Percentiles rank a stretch among this genome's conserved stretches.
Conservation (phyloP, 148 eudicot species). For the Selenicereus undatus region DNA sequence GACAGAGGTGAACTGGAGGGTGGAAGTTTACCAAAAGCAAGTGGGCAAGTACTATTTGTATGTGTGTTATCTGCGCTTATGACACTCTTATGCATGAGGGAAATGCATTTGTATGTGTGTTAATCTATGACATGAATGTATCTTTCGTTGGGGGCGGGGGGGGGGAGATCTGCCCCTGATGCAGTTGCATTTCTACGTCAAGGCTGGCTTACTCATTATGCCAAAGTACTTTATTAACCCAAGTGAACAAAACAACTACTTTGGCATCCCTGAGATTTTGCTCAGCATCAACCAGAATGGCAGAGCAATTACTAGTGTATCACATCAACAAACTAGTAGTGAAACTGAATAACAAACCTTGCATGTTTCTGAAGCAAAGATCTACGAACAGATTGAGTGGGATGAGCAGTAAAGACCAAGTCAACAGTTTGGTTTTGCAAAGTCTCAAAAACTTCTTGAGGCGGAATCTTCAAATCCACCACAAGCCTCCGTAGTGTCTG, state of each 20-base stretch:
- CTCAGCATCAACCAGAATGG: neutral
- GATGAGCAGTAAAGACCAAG: conserved; percentile 81
- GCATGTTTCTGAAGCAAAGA: conserved; percentile 92
- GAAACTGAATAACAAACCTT: conserved; percentile 40
- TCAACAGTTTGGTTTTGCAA: conserved; percentile 85
- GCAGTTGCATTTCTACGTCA: neutral
- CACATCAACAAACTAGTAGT: neutral
- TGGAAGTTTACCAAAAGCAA: no score
- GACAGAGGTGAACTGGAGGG: neutral
- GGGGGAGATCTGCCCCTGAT: neutral
- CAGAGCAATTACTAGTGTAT: neutral
- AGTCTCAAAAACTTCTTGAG: conserved; percentile 74
- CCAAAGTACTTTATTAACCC: neutral
- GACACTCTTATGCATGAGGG: no score
- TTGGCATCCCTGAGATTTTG: neutral
- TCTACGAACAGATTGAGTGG: conserved; percentile 86
- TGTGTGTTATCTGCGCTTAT: no score
- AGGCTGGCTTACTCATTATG: neutral
- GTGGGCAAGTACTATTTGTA: no score
- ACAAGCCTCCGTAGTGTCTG: conserved; percentile 80
- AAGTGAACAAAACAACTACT: neutral
- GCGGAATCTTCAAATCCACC: conserved; percentile 57
- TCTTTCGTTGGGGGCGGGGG: no score
- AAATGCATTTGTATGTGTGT: no score
- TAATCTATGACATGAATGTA: neutral